phyloP scores from a whole-genome alignment of 306 rosid species.

The Vigna trinervia region DNA sequence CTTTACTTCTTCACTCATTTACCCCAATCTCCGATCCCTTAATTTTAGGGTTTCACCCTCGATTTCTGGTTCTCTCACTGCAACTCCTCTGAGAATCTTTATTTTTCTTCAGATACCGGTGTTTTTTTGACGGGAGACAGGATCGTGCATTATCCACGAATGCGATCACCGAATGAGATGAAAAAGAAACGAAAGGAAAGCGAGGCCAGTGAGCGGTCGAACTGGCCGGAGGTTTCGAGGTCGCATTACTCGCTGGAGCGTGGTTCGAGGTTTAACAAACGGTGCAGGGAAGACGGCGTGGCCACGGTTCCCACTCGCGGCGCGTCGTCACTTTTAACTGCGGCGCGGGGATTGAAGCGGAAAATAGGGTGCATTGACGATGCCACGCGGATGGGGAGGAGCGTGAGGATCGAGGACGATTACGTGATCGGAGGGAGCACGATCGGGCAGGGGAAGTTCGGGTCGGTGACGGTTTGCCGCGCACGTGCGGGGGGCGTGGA shows the following conservation, averaged over 20 bases:
- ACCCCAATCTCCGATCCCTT: slow-evolving; percentile 17
- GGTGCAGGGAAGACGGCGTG: slow-evolving; percentile 69
- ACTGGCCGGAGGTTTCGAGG: slow-evolving; percentile 48
- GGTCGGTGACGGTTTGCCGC: slow-evolving; percentile 67
- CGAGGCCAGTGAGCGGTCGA: slow-evolving; percentile 46
- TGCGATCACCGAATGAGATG: slow-evolving; percentile 45
- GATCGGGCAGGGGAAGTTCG: slow-evolving; percentile 77
- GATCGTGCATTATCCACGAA: neutral
- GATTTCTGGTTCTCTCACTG: neutral
- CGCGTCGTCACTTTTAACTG: slow-evolving; percentile 52
- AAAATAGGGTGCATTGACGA: slow-evolving; percentile 82
- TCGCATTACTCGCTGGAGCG: slow-evolving; percentile 69
- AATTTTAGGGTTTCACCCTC: slow-evolving; percentile 8
- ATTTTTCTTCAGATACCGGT: too few species aligned
- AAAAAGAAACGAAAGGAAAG: slow-evolving; percentile 84
- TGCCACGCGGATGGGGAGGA: slow-evolving; percentile 75
- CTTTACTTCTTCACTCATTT: neutral
- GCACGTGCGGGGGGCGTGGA: slow-evolving; percentile 59
- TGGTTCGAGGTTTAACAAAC: slow-evolving; percentile 67
- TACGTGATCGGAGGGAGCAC: slow-evolving; percentile 57
- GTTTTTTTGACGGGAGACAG: neutral
- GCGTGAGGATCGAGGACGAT: slow-evolving; percentile 68
- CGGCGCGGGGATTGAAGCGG: slow-evolving; percentile 76
- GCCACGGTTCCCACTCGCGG: slow-evolving; percentile 79
- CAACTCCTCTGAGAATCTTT: neutral